phyloP scores from a whole-genome alignment of 2,329 filamentous ascomycete species.

The Diaporthe batatas region DNA sequence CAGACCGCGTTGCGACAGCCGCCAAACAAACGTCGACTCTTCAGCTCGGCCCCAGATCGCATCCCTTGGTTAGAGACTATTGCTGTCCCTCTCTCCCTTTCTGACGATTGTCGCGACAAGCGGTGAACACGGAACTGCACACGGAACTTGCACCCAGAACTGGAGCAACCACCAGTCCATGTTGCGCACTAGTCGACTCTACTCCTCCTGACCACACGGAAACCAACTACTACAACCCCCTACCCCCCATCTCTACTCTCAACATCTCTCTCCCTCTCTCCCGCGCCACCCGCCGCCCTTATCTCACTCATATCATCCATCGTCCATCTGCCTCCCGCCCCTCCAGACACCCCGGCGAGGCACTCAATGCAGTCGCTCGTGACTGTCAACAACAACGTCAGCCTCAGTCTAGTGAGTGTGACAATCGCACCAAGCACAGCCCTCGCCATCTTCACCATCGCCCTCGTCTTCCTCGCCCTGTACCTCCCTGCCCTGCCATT shows the following conservation, averaged over 20 bases:
- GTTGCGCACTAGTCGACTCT: constrained; percentile 7
- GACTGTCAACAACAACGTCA: constrained; percentile 73
- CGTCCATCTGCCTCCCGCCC: background rate
- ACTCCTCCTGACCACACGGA: constrained; percentile 1
- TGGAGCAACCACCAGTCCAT: background rate
- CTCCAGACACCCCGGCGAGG: constrained; percentile 10
- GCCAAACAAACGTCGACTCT: background rate
- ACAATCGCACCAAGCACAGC: constrained; percentile 71
- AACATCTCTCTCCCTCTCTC: background rate
- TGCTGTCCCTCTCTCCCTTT: background rate
- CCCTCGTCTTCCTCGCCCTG: constrained; percentile 64
- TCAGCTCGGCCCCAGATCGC: constrained; percentile 6
- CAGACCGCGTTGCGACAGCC: constrained; percentile 9
- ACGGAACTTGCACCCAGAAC: background rate
- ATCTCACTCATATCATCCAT: constrained; percentile 9
- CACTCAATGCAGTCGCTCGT: constrained; percentile 69
- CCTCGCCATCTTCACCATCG: constrained; percentile 63
- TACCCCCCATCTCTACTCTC: background rate
- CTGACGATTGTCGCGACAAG: constrained; percentile 1
- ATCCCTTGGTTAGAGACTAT: background rate
- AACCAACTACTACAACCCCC: background rate
- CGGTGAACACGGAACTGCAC: background rate
- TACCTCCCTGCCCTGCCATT: constrained; percentile 56
- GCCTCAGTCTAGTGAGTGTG: constrained; percentile 70
- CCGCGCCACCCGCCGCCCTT: constrained; percentile 37